Base-by-base conservation (phyloP, 2,329 filamentous ascomycete genomes). In the Knufia fluminis region DNA sequence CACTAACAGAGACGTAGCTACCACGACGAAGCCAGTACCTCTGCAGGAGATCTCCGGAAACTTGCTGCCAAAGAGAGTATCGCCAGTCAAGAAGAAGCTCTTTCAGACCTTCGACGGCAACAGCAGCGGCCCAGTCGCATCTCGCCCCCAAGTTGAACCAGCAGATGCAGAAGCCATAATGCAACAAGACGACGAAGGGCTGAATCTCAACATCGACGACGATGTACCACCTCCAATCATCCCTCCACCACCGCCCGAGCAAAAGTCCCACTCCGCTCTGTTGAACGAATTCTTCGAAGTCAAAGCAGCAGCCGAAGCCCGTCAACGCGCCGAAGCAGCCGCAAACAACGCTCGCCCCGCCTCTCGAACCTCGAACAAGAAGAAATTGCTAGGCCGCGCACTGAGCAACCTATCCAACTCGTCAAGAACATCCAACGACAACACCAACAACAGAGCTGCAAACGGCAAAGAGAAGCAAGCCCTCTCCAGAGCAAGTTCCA, bases 401-500 rank as follows among this genome's bases (percentile, higher is more conserved):
- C 61, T 65, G 24, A 71, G 69, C 9, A 64, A 66, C 46, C 59
- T 65, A 38, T 71, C 70, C 4, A 64, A 66, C 44, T 59, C 64
- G 16, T 70, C 68, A 32, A 46, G 53, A 10, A 58, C 60, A 20
- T 57, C 59, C 3, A 51, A 55, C 28, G 31, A 45, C 16, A 48
- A 26, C 24, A 24, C 54, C 28, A 20, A 45, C 9, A 48, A 26
- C 24, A 24, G 36, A 26, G 23, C 35, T 19, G 22, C 22, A 3
- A 32, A 24, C 14, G 17, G n/a, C 3, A 14, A 40, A 8, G 22
- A 12, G 8, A 48, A 48, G 33, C 9, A 55, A 3, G 51, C 57
- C 17, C 57, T 62, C 36, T 72, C 70, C 3, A 68, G 71, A 31
- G 71, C 71, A 23, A 72, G 70, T 58, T 73, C 71, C n/a, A 67